Evolutionary conservation across 2,329 filamentous ascomycete species (phyloP).

Genomic region (Lachnellula hyalina): DNA sequence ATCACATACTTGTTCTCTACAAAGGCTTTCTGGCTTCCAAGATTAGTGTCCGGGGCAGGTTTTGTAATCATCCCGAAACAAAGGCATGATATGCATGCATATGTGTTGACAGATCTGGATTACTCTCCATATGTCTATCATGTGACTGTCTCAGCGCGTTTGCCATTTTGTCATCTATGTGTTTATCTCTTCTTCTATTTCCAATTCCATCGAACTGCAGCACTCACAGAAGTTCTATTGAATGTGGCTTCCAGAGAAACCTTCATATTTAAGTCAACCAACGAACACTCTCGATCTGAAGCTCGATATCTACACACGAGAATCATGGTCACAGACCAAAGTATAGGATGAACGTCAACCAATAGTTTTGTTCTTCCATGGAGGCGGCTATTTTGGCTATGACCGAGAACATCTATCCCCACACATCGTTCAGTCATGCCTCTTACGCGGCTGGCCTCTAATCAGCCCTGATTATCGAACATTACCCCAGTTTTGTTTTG

Average conservation of each 20-base stretch:
- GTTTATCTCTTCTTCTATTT: not conserved
- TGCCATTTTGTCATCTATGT: not conserved
- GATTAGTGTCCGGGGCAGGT: not conserved
- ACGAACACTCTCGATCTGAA: not conserved
- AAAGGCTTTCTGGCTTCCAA: not conserved
- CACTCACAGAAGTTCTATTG: not conserved
- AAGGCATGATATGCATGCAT: not conserved
- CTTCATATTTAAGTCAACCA: not conserved
- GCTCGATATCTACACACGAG: slow-evolving; percentile 7
- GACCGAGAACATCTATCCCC: slow-evolving; percentile 3
- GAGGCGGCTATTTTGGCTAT: slow-evolving; percentile 5
- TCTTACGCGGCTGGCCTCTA: slow-evolving; percentile 6
- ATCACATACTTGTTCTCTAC: not conserved
- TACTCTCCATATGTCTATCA: not conserved
- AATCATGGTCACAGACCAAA: not conserved
- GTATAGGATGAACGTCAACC: not conserved
- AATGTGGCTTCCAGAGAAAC: slow-evolving; percentile 1
- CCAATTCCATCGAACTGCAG: not conserved
- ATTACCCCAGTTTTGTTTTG: slow-evolving; percentile 2
- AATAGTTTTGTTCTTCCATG: slow-evolving; percentile 9
- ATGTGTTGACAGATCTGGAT: not conserved
- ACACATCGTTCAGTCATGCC: slow-evolving; percentile 6
- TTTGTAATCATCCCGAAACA: not conserved
- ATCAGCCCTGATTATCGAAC: slow-evolving; percentile 7
- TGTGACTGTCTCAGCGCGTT: not conserved